phyloP scores from a whole-genome alignment of 768 basidiomycete genomes.

The Pleurotus ostreatus region DNA sequence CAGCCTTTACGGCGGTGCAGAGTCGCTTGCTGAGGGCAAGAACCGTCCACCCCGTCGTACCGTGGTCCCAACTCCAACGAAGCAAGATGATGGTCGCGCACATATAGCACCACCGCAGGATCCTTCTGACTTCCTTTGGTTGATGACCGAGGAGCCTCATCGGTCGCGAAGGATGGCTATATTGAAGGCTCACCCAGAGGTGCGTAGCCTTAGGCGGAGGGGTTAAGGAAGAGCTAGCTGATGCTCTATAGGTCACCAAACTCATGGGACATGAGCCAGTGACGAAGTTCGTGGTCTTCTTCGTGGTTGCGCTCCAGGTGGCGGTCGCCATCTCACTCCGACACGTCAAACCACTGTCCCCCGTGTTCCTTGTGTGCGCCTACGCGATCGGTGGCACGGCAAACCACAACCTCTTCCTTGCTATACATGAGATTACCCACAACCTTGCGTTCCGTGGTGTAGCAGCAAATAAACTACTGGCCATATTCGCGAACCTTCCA shows the following conservation, averaged over 20 bases:
- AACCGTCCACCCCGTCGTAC: constrained; percentile 49
- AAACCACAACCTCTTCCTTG: constrained; percentile 97
- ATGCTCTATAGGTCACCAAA: constrained; percentile 68
- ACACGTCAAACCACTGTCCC: constrained; percentile 63
- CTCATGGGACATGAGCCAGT: constrained; percentile 94
- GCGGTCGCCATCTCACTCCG: constrained; percentile 60
- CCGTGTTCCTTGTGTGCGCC: constrained; percentile 68
- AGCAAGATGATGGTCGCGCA: constrained; percentile 33
- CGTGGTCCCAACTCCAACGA: constrained; percentile 34
- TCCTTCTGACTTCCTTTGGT: constrained; percentile 88
- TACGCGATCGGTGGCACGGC: constrained; percentile 91
- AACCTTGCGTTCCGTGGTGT: constrained; percentile 90
- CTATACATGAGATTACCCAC: constrained; percentile 98
- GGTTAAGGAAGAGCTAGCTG: no score
- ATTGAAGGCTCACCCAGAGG: constrained; percentile 92
- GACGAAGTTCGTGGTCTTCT: constrained; percentile 86
- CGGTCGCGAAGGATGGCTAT: constrained; percentile 83
- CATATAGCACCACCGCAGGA: constrained; percentile 61
- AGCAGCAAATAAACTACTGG: constrained; percentile 78
- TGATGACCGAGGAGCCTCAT: constrained; percentile 98
- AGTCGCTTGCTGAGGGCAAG: constrained; percentile 58
- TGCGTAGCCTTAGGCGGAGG: constrained; percentile 23
- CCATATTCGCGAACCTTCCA: constrained; percentile 88
- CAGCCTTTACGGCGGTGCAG: constrained; percentile 81
- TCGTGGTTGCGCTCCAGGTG: constrained; percentile 79